Evolutionary conservation across 2,329 filamentous ascomycete genomes (phyloP), one percentile per base, ranked within the genome.

Genomic region (Myriosclerotinia duriaeana): DNA sequence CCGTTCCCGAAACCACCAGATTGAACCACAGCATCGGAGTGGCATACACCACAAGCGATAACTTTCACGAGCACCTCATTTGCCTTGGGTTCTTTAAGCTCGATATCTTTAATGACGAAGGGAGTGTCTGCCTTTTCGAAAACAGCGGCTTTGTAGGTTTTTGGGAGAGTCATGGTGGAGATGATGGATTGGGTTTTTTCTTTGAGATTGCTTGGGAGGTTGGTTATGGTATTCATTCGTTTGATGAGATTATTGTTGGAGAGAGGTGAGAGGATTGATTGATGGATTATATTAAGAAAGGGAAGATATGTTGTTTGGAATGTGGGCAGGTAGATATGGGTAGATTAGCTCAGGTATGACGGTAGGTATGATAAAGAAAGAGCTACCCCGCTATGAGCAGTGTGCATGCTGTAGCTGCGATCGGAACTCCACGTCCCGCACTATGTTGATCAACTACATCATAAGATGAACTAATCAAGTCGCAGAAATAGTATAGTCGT

Each of bases 41-140:
- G 87, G 77, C 90, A 93, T 59, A 93, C 84, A 53, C 90, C 90
- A 71, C 87, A 91, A 7, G 89, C 89, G 11, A 87, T 79, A 3
- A 91, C 84, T 76, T 92, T 92, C 76, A 91, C 82, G 36, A 93
- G 83, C 3, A 93, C 79, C 72, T 91, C 81, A 22, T 84, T 82
- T 0, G 80, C 75, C 8, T 81, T 78, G 1, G 89, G 88, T 44
- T 80, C 75, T 67, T 83, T 80, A 52, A 92, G 80, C 22, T 83
- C 79, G 5, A 88, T 73, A 3, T 91, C 84, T 70, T 86, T 83
- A 69, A 92, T 78, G 2, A 78, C 78, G 70, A 89, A 80, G 0
- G 85, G 82, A 3, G 77, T 78, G 66, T 82, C 81, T 36, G 78
- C 75, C 66, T 81, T 79, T 65, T 84, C 82, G 71, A 91, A 79